Evolutionary conservation across 2,329 filamentous ascomycete species (phyloP).

Genomic region (Microdochium paspali): DNA sequence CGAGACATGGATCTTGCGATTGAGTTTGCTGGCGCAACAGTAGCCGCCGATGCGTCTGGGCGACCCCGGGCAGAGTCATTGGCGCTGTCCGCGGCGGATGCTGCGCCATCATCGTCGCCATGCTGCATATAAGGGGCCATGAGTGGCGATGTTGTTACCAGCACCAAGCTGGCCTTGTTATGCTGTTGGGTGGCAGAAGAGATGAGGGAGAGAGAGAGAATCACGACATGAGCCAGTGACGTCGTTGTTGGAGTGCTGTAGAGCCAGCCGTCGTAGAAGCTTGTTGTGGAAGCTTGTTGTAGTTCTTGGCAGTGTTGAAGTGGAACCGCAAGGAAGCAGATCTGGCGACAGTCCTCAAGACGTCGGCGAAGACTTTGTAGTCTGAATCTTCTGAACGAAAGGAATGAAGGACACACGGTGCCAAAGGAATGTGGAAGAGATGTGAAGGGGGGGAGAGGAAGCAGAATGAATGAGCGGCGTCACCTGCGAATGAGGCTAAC

Average conservation of each 20-base stretch:
- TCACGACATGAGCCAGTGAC: background rate
- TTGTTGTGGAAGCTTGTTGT: too few species aligned
- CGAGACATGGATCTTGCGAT: constrained; percentile 23
- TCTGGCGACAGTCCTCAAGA: background rate
- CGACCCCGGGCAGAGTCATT: constrained; percentile 5
- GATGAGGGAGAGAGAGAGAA: too few species aligned
- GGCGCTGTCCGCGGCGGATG: constrained; percentile 4
- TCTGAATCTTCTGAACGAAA: background rate
- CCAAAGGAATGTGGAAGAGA: too few species aligned
- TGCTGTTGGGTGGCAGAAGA: background rate
- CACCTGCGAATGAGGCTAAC: background rate
- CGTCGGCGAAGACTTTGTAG: background rate
- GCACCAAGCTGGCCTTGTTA: background rate
- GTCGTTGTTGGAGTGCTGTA: background rate
- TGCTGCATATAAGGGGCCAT: background rate
- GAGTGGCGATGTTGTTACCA: background rate
- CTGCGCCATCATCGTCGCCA: background rate
- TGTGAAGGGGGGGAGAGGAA: background rate
- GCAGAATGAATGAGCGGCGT: background rate
- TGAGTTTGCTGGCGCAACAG: constrained; percentile 12
- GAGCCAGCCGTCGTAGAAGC: too few species aligned
- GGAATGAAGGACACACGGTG: background rate
- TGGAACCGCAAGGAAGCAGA: background rate
- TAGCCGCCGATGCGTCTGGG: constrained; percentile 1
- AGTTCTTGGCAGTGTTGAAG: too few species aligned